A percentile compares a stretch with the other conserved stretches of the same genome.
These are phyloP conservation scores for Carex scoparia DNA, from an alignment of 176 grass and related monocot species.

Conservation along the genomic window DNA sequence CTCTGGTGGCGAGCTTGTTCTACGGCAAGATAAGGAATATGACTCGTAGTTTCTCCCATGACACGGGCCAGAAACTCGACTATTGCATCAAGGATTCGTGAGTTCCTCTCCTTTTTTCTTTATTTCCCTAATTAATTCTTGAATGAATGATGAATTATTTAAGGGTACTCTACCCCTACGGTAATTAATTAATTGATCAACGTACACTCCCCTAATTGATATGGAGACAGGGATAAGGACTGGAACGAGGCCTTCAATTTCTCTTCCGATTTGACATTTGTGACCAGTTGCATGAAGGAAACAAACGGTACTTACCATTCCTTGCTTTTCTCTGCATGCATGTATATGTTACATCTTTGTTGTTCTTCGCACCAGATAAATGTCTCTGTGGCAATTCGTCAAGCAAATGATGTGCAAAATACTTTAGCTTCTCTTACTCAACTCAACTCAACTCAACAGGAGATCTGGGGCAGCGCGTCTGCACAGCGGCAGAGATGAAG, in stretches of 20 bases:
- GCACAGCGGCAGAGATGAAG: conserved; percentile 79
- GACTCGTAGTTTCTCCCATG: conserved; percentile 36
- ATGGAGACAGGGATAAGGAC: conserved; percentile 45
- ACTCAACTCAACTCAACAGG: conserved; percentile 38
- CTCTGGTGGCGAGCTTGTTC: conserved; percentile 18
- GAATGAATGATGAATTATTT: too few relatives aligned
- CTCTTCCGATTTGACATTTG: conserved; percentile 49
- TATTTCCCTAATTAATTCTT: too few relatives aligned
- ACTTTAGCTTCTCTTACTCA: not conserved
- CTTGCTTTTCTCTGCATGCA: too few relatives aligned
- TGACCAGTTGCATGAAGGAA: conserved; percentile 55
- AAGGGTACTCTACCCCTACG: too few relatives aligned
- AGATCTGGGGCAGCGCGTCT: conserved; percentile 57
- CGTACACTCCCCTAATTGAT: too few relatives aligned
- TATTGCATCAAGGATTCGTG: conserved; percentile 82
- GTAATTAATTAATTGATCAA: not conserved
- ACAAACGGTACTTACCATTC: conserved; percentile 40
- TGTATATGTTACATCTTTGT: not conserved
- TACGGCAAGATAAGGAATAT: conserved; percentile 37
- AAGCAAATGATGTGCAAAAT: not conserved
- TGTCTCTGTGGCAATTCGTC: not conserved
- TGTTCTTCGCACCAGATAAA: not conserved
- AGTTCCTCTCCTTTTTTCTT: not conserved
- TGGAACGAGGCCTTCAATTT: conserved; percentile 89
- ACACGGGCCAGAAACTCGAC: conserved; percentile 42